These are phyloP conservation scores for Nitzschia palea DNA, from an alignment of 108 stramenopile species.

Conservation along the genomic window DNA sequence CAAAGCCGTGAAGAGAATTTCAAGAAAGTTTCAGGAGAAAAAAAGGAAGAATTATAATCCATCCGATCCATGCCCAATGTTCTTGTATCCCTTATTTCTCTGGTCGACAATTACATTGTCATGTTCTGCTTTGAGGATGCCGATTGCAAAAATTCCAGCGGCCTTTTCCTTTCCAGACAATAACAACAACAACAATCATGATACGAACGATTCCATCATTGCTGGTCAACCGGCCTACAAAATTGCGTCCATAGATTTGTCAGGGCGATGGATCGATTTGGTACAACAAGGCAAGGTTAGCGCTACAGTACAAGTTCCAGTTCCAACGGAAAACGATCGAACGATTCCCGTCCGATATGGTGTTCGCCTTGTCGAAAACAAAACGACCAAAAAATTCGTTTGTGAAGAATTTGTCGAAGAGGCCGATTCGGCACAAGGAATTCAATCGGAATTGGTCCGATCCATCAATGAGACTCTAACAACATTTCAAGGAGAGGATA, in stretches of 20 bases:
- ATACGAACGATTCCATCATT: too few species aligned
- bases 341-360: slow-evolving; percentile 37
- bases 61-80: too few species aligned
- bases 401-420: slow-evolving; percentile 27
- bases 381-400: neutral
- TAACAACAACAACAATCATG: too few species aligned
- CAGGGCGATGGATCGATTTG: slow-evolving; percentile 34
- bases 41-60: too few species aligned
- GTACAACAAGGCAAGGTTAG: slow-evolving; percentile 37
- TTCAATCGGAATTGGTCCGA: slow-evolving; percentile 5
- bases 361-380: slow-evolving; percentile 21
- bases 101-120: neutral
- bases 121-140: neutral
- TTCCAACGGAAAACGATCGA: neutral
- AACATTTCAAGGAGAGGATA: slow-evolving; percentile 18
- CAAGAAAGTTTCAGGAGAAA: too few species aligned
- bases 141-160: neutral
- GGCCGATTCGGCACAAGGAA: neutral
- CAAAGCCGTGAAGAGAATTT: too few species aligned
- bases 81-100: too few species aligned
- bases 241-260: slow-evolving; percentile 34
- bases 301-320: slow-evolving; percentile 18
- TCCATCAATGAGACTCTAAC: slow-evolving; percentile 44
- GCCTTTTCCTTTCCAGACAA: neutral
- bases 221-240: slow-evolving; percentile 23